Evolutionary conservation across 345 rosid genomes (phyloP).

Genomic region (Camelina hispida): DNA sequence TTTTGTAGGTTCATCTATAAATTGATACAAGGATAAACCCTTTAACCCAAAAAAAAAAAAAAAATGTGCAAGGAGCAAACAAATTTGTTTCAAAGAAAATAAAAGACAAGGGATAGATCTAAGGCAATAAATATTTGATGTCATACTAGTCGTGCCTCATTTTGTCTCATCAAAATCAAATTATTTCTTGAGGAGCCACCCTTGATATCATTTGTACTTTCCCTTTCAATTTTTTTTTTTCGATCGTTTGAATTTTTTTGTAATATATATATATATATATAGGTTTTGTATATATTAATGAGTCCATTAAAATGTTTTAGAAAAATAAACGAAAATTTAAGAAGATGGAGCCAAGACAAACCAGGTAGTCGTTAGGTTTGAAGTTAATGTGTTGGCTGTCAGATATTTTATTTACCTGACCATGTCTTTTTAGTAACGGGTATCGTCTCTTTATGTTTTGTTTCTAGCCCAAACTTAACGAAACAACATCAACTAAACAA

Average conservation of each 20-base stretch:
- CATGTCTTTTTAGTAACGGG: constrained; percentile 44
- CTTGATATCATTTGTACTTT: constrained; percentile 33
- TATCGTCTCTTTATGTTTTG: constrained; percentile 32
- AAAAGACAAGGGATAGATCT: constrained; percentile 25
- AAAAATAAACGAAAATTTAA: constrained; percentile 38
- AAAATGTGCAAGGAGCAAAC: neutral
- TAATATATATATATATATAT: neutral
- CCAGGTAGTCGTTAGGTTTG: constrained; percentile 49
- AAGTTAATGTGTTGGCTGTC: constrained; percentile 48
- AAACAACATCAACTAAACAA: constrained; percentile 23
- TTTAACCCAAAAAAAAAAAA: no score
- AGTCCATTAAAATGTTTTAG: constrained; percentile 16
- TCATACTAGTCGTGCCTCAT: constrained; percentile 38
- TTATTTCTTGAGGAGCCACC: constrained; percentile 38
- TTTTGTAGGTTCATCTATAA: constrained; percentile 5
- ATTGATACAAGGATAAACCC: neutral
- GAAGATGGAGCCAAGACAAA: constrained; percentile 44
- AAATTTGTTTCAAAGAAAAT: constrained; percentile 2
- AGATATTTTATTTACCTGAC: constrained; percentile 43
- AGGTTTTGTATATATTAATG: neutral
- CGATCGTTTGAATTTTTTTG: constrained; percentile 3
- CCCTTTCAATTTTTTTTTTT: constrained; percentile 28
- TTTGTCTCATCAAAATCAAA: constrained; percentile 47
- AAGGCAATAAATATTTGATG: constrained; percentile 42
- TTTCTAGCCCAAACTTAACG: constrained; percentile 32